Percentiles rank a stretch among this genome's conserved stretches.
These are phyloP conservation scores for Eucommia ulmoides DNA, from an alignment of 257 asterid genomes.

Conservation along the genomic window DNA sequence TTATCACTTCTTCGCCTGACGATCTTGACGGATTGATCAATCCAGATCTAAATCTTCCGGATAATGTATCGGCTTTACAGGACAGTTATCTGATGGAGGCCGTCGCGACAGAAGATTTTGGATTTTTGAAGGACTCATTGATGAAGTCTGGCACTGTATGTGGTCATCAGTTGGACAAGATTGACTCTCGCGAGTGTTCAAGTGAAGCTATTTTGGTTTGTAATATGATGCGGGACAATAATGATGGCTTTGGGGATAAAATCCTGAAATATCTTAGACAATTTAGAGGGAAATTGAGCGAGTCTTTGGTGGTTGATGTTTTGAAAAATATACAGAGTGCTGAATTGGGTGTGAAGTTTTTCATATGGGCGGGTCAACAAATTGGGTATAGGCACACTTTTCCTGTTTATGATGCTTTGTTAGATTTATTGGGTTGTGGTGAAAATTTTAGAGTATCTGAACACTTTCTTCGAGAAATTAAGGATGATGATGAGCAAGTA, in stretches of 20 bases:
- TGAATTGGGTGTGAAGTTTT: conserved; percentile 73
- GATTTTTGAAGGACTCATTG: conserved; percentile 37
- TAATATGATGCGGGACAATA: conserved; percentile 22
- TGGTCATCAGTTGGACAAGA: conserved; percentile 21
- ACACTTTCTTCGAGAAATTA: conserved; percentile 36
- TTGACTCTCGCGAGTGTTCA: conserved; percentile 30
- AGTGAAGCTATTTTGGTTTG: conserved; percentile 38
- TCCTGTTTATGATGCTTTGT: conserved; percentile 53
- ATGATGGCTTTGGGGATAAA: conserved; percentile 59
- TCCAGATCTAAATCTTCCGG: conserved; percentile 16
- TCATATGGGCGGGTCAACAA: conserved; percentile 95
- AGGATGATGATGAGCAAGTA: conserved; percentile 52
- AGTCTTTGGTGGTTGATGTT: conserved; percentile 57
- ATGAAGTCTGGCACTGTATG: conserved; percentile 3
- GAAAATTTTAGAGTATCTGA: conserved; percentile 27
- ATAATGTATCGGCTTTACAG: conserved; percentile 14
- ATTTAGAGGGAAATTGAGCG: conserved; percentile 60
- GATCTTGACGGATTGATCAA: conserved; percentile 20
- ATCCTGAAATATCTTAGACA: conserved; percentile 65
- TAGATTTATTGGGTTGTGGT: conserved; percentile 41
- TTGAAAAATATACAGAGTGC: conserved; percentile 38
- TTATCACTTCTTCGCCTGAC: conserved; percentile 14
- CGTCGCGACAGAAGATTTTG: conserved; percentile 39
- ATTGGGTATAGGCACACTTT: conserved; percentile 68
- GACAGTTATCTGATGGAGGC: conserved; percentile 13